Evolutionary conservation across 1,284 basidiomycete species (phyloP).

Genomic region (Salmacisia buchloeana): DNA sequence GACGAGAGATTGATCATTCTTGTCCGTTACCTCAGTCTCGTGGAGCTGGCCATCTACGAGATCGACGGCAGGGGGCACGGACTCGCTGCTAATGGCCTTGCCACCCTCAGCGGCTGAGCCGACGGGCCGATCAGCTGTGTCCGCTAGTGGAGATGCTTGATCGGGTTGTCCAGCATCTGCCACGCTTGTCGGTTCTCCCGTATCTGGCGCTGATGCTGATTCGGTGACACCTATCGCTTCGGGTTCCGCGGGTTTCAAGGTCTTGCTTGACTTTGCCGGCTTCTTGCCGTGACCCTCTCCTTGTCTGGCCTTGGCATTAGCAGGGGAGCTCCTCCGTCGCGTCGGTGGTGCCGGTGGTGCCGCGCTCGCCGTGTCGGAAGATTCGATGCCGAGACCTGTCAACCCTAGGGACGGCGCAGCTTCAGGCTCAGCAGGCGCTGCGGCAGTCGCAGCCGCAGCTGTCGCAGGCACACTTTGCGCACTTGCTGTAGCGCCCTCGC

Average conservation of each 20-base stretch:
- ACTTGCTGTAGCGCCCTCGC: background rate
- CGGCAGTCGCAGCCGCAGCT: background rate
- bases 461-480: background rate
- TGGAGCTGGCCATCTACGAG: background rate
- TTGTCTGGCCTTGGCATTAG: background rate
- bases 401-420: background rate
- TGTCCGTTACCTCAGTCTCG: background rate
- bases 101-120: background rate
- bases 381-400: background rate
- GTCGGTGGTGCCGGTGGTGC: background rate
- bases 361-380: background rate
- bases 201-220: background rate
- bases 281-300: conserved; percentile 1
- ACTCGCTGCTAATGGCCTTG: background rate
- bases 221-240: background rate
- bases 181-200: no score
- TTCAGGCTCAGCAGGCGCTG: background rate
- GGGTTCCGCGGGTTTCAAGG: background rate
- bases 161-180: no score
- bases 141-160: background rate
- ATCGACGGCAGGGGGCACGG: background rate
- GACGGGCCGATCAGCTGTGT: background rate
- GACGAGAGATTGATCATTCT: background rate
- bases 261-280: conserved; percentile 1
- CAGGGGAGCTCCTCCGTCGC: background rate